A percentile compares a stretch with the other conserved stretches of the same genome.
Evolutionary conservation across 2,329 filamentous ascomycete species (phyloP).

Genomic region (Colletotrichum sp.): DNA sequence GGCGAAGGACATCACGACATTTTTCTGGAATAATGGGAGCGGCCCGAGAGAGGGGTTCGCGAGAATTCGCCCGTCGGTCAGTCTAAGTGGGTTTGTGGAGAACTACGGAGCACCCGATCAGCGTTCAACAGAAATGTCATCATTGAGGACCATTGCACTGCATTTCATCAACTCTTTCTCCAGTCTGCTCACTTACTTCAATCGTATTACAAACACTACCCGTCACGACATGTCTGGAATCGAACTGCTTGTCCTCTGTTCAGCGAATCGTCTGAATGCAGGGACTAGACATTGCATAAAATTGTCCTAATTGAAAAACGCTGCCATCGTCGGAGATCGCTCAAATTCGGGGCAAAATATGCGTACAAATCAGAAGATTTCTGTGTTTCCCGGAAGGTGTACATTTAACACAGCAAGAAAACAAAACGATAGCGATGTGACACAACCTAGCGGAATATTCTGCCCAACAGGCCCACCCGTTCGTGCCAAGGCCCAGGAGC

Average conservation of each 20-base stretch:
- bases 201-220: neutral
- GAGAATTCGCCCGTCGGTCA: neutral
- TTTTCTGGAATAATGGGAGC: neutral
- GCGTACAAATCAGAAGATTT: fast-evolving
- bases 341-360: fast-evolving
- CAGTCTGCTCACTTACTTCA: neutral
- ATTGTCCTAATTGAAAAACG: fast-evolving
- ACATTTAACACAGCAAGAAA: neutral
- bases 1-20: neutral
- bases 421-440: neutral
- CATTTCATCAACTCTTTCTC: neutral
- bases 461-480: neutral
- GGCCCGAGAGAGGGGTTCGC: neutral
- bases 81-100: neutral
- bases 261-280: neutral
- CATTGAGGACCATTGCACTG: neutral
- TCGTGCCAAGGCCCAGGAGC: neutral
- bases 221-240: neutral
- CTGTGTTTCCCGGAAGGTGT: neutral
- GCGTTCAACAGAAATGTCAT: neutral
- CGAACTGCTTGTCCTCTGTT: fast-evolving
- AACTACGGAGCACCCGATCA: neutral
- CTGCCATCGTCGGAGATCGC: fast-evolving
- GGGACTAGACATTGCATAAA: fast-evolving
- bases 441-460: neutral